Conservation (phyloP, 1,139 yeast species). For the Magnusiomyces suaveolens region DNA sequence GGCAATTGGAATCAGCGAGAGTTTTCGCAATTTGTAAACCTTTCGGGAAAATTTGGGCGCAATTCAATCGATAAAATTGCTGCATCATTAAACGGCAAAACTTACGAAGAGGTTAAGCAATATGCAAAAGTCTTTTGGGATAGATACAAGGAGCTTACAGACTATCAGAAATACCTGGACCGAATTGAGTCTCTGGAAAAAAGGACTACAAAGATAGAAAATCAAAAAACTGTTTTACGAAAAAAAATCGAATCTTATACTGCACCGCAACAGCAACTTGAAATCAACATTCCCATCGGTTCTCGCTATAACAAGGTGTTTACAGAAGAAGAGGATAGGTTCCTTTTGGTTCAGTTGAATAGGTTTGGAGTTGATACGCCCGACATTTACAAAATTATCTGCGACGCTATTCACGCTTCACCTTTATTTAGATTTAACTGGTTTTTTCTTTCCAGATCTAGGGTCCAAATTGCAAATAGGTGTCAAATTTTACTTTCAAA, state of each 20-base stretch:
- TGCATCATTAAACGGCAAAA: slow-evolving; percentile 50
- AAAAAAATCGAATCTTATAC: slow-evolving; percentile 52
- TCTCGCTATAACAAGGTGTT: slow-evolving; percentile 80
- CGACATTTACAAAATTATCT: slow-evolving; percentile 61
- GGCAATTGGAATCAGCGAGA: slow-evolving; percentile 80
- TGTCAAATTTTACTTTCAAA: slow-evolving; percentile 70
- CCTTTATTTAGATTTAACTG: slow-evolving; percentile 82
- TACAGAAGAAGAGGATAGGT: slow-evolving; percentile 79
- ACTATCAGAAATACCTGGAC: slow-evolving; percentile 72
- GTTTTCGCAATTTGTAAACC: slow-evolving; percentile 73
- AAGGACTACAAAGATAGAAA: slow-evolving; percentile 49
- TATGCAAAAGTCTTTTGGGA: slow-evolving; percentile 72
- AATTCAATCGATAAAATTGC: slow-evolving; percentile 52
- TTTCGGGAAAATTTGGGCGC: slow-evolving; percentile 73
- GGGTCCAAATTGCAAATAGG: slow-evolving; percentile 76
- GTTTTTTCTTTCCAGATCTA: slow-evolving; percentile 76
- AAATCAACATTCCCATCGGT: slow-evolving; percentile 68
- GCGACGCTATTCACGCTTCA: slow-evolving; percentile 62
- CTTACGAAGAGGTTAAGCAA: slow-evolving; percentile 54
- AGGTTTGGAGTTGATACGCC: slow-evolving; percentile 69
- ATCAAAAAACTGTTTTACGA: slow-evolving; percentile 58
- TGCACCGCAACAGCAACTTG: slow-evolving; percentile 68
- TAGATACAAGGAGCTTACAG: slow-evolving; percentile 62
- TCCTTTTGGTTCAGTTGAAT: slow-evolving; percentile 60
- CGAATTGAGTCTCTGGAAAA: slow-evolving; percentile 87